Evolutionary conservation across 768 basidiomycete genomes (phyloP), one percentile per base, ranked within the genome.

Genomic region (Udeniomyces megalosporus): DNA sequence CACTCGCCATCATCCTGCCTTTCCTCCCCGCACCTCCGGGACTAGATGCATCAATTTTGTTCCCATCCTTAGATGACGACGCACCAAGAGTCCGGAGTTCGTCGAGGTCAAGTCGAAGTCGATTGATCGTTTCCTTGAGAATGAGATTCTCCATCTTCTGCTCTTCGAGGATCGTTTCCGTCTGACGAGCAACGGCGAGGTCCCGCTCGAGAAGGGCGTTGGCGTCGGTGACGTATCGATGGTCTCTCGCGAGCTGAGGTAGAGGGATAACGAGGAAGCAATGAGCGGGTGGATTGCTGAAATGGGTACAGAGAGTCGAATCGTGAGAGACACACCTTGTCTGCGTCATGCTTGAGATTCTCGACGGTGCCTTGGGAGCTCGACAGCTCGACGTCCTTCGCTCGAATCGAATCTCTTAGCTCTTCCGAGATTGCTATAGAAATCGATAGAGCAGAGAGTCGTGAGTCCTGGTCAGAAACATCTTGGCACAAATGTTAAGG

Each of bases 51-150:
- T 4, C 28, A n/a, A n/a, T n/a, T n/a, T n/a, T n/a, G n/a, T n/a
- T n/a, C n/a, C n/a, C n/a, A n/a, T n/a, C n/a, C n/a, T n/a, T n/a
- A 1, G 32, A 6, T 34, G 34, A 34, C 7, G 46, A 35, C 8
- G 55, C 12, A 17, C 35, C 47, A 42, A 44, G 46, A 6, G 42
- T 31, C 42, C 62, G 48, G n/a, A 63, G 56, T 17, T 63, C 57
- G 48, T 63, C 62, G 29, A 63, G 55, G 22, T 63, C 62, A 29
- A 35, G 45, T 49, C 62, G 62, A 4, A 63, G 62, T 17, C 62
- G 62, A 26, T 58, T 58, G 62, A 63, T 63, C 28, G 62, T 63
- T 50, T 63, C 62, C 57, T 63, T 63, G 29, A 63, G 55, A 28
- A 22, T n/a, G 11, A 63, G 49, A 22, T 63, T 63, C 32, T 63